Base-by-base conservation (phyloP, 345 rosid species). In the Gossypium herbaceum region DNA sequence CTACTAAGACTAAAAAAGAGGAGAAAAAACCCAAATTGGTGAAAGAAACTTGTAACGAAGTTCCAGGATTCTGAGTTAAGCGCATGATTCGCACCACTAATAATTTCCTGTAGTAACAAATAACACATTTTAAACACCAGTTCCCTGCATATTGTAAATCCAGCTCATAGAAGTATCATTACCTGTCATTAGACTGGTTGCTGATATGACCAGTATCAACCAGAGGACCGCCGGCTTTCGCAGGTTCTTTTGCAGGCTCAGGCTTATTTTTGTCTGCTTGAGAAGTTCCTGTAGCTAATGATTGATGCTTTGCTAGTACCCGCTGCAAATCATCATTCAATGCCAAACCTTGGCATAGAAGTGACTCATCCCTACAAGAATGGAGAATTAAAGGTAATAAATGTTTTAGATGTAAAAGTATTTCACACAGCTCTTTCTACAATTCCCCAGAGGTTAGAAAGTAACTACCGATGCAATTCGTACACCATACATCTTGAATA, bases 311-410 rank as follows among this genome's bases (percentile, higher is more conserved):
- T 69, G 93, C 92, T 74, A 96, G 84, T 74, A 96, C 81, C 61
- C 95, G 95, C 83, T 96, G 97, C 97, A 96, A 82, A 83, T 93
- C 98, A 82, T 96, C 99, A 86, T 96, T 96, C 79, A 93, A 76
- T 34, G 93, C 88, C 78, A 96, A 86, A 74, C 98, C 99, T 85
- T 93, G 97, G 76, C 93, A 78, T 72, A 96, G 82, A 74, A 96
- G 88, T 50, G 94, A 89, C 77, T 93, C 97, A 65, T 96, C 99
- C 86, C 99, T 96, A 86, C 75, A 88, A 69, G 19, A 65, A 72
- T 22, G 75, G 56, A 67, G 58, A 71, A 71, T 29, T 13, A 50
- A 60, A 16, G 41, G 27, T 71, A 41, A 74, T 44, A 39, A 3
- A 57, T 12, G 69, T 13, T 44, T 52, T 59, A 60, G 29, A 71